Percentiles rank a stretch among this genome's conserved stretches.
These are phyloP conservation scores for Diaporthe nobilis DNA, from an alignment of 2,329 filamentous ascomycete genomes.

Conservation along the genomic window DNA sequence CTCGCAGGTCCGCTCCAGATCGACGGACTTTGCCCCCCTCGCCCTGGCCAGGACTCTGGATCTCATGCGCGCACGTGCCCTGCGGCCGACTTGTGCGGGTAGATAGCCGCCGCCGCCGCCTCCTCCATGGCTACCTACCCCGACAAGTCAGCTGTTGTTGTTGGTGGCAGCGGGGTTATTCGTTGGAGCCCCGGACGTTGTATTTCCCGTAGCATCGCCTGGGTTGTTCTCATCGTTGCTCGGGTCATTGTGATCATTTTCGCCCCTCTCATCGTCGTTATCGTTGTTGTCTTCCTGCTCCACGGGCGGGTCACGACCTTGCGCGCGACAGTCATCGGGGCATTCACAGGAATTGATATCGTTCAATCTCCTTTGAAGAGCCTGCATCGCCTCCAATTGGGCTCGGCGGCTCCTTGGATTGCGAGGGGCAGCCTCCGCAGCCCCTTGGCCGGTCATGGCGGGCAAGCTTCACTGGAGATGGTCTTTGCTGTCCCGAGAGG, in stretches of 20 bases:
- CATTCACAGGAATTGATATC: background rate
- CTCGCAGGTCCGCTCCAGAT: background rate
- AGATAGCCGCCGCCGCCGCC: background rate
- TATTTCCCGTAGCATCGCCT: background rate
- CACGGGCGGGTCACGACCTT: background rate
- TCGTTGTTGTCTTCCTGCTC: background rate
- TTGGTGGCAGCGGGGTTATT: background rate
- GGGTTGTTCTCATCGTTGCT: background rate
- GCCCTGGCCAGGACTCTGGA: background rate
- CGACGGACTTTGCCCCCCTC: background rate
- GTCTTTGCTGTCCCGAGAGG: background rate
- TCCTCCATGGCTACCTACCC: background rate
- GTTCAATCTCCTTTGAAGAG: background rate
- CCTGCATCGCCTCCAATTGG: background rate
- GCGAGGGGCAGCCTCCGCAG: background rate
- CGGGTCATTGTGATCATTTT: background rate
- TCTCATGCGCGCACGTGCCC: background rate
- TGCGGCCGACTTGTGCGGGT: conserved; percentile 1
- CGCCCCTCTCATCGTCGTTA: background rate
- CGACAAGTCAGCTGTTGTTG: background rate
- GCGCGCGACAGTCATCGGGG: conserved; percentile 6
- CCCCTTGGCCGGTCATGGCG: background rate
- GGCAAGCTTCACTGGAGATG: background rate
- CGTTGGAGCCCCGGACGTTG: too few species aligned
- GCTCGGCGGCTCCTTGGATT: background rate